Evolutionary conservation across 169 alveolate genomes (phyloP).

Genomic region (Babesia gibsoni): DNA sequence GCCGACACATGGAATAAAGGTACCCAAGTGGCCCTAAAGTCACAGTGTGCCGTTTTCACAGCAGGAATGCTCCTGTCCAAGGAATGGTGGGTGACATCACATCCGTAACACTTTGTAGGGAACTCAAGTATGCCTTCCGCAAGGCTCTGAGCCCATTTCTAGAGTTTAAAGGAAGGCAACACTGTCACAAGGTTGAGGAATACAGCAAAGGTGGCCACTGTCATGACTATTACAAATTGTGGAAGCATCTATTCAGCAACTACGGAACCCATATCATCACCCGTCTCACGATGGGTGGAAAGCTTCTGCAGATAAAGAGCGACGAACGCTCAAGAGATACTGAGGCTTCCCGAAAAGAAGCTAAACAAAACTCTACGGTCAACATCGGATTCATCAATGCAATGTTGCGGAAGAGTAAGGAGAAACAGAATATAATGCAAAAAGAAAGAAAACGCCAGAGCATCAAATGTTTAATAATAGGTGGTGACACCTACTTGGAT

Average conservation of each 20-base stretch:
- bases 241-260: slow-evolving; percentile 26
- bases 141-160: background rate
- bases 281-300: slow-evolving; percentile 38
- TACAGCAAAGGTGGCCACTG: background rate
- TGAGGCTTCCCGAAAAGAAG: background rate
- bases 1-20: too few relatives aligned
- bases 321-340: background rate
- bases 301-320: background rate
- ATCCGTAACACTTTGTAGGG: background rate
- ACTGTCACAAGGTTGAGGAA: background rate
- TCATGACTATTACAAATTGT: background rate
- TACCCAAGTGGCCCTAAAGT: background rate
- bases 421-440: background rate
- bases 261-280: slow-evolving; percentile 35
- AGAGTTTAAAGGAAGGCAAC: background rate
- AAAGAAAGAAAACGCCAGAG: too few relatives aligned
- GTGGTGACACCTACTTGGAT: slow-evolving; percentile 34
- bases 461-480: slow-evolving; percentile 30
- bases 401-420: background rate
- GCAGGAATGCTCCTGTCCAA: slow-evolving; percentile 59
- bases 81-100: slow-evolving; percentile 23
- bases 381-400: background rate
- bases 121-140: slow-evolving; percentile 5
- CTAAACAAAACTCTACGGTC: background rate
- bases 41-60: slow-evolving; percentile 58